phyloP scores from a whole-genome alignment of 176 grass and related monocot genomes.

The Oropetium thomaeum region DNA sequence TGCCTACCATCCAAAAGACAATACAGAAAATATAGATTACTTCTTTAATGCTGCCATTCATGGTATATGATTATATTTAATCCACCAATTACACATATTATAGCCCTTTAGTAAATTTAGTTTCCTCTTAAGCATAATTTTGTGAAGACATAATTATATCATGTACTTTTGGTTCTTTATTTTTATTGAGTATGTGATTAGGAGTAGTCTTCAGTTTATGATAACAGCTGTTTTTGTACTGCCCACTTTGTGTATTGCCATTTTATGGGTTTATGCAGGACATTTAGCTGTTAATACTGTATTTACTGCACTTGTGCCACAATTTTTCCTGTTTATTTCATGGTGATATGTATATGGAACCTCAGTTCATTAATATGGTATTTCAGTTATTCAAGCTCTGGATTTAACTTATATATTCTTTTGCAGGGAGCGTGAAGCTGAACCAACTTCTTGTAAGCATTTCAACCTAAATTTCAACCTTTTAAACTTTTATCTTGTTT shows the following conservation, averaged over 20 bases:
- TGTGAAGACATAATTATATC: not conserved
- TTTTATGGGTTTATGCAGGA: not conserved
- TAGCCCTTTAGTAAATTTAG: not conserved
- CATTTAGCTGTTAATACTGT: not conserved
- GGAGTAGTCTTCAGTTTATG: not conserved
- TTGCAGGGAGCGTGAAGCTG: slow-evolving; percentile 61
- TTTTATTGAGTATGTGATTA: not conserved
- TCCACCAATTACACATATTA: not conserved
- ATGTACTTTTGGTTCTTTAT: slow-evolving; percentile 7
- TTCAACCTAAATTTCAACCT: slow-evolving; percentile 16
- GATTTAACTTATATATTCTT: slow-evolving; percentile 26
- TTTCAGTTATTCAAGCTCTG: slow-evolving; percentile 26
- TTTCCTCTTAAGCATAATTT: slow-evolving; percentile 2
- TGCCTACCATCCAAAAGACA: slow-evolving; percentile 12
- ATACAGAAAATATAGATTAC: not conserved
- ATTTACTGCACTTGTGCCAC: slow-evolving; percentile 2
- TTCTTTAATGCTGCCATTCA: slow-evolving; percentile 9
- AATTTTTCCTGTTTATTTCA: slow-evolving; percentile 9
- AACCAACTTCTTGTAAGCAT: slow-evolving; percentile 63
- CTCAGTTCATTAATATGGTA: not conserved
- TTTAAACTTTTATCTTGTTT: slow-evolving; percentile 21
- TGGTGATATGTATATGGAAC: not conserved
- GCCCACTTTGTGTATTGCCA: not conserved
- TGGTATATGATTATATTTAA: slow-evolving; percentile 25
- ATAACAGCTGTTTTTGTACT: slow-evolving; percentile 1